These are phyloP conservation scores for Aspergillus fijiensis DNA, from an alignment of 2,329 filamentous ascomycete species.

Conservation along the genomic window DNA sequence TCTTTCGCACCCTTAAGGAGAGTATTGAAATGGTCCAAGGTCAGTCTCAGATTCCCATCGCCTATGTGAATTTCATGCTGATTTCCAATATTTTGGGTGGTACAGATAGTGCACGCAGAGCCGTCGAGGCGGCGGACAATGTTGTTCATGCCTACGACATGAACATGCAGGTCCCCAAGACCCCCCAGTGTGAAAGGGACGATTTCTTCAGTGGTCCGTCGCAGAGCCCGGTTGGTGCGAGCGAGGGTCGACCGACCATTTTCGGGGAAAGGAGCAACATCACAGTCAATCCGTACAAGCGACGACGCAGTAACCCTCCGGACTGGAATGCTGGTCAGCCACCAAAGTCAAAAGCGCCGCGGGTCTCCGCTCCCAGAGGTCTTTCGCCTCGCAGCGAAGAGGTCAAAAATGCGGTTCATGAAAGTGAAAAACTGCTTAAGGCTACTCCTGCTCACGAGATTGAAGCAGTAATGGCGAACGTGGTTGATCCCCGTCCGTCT, in stretches of 20 bases:
- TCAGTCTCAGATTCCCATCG: slow-evolving; percentile 29
- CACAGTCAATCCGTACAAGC: slow-evolving; percentile 46
- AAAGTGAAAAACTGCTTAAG: slow-evolving; percentile 43
- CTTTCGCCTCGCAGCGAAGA: slow-evolving; percentile 42
- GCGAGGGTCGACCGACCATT: slow-evolving; percentile 41
- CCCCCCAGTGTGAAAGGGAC: slow-evolving; percentile 48
- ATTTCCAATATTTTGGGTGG: background rate
- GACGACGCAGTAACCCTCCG: slow-evolving; percentile 43
- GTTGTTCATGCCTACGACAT: slow-evolving; percentile 74
- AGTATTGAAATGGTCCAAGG: slow-evolving; percentile 72
- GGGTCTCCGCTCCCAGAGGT: slow-evolving; percentile 33
- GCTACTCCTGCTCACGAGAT: slow-evolving; percentile 36
- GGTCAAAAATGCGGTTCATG: slow-evolving; percentile 43
- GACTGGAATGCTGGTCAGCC: slow-evolving; percentile 36
- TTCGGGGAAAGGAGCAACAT: slow-evolving; percentile 47
- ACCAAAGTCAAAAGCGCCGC: slow-evolving; percentile 38
- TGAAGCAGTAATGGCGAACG: slow-evolving; percentile 42
- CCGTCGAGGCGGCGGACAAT: slow-evolving; percentile 72
- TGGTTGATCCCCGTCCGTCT: slow-evolving; percentile 37
- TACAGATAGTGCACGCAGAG: slow-evolving; percentile 66
- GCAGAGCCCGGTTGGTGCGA: slow-evolving; percentile 22
- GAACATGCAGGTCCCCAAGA: slow-evolving; percentile 72
- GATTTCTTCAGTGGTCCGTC: slow-evolving; percentile 32
- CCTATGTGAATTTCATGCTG: slow-evolving; percentile 3
- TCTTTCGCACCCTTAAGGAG: slow-evolving; percentile 63